Conservation (phyloP, 129 eudicot genomes). For the Lactuca sativa region DNA sequence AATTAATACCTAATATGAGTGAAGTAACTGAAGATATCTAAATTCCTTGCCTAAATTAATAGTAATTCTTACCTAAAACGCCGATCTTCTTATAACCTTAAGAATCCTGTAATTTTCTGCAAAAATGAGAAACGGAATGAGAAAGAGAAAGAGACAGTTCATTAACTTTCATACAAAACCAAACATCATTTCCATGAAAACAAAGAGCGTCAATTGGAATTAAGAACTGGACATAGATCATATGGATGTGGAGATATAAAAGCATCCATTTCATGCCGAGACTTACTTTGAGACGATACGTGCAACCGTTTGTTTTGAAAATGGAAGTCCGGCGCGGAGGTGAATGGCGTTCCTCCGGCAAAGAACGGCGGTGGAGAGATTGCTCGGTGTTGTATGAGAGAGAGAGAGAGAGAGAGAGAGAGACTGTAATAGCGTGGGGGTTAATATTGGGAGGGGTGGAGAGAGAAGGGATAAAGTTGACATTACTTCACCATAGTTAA, state of each 20-base stretch:
- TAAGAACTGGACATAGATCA: conserved; percentile 18
- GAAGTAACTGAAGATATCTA: background rate
- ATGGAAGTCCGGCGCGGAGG: conserved; percentile 18
- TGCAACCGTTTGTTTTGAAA: conserved; percentile 9
- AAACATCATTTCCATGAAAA: conserved; percentile 10
- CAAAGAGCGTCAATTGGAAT: background rate
- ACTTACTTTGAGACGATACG: conserved; percentile 11
- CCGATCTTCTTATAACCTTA: conserved; percentile 17
- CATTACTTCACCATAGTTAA: conserved; percentile 38
- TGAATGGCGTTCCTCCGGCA: background rate
- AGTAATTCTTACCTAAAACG: conserved; percentile 4
- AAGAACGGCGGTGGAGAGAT: conserved; percentile 17
- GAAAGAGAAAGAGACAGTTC: background rate
- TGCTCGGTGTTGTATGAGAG: conserved; percentile 8
- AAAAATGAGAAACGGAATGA: background rate
- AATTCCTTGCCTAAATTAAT: conserved; percentile 8
- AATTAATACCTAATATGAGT: background rate
- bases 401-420: conserved; percentile 29
- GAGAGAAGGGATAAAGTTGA: conserved; percentile 42
- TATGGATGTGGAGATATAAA: background rate
- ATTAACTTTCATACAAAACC: conserved; percentile 1
- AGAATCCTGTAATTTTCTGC: conserved; percentile 28
- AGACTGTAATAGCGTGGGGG: conserved; percentile 18
- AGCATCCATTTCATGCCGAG: conserved; percentile 9
- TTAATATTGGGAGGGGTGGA: conserved; percentile 25